Evolutionary conservation across 2,329 filamentous ascomycete species (phyloP), one percentile per base, ranked within the genome.

Genomic region (Pseudogymnoascus sp.): DNA sequence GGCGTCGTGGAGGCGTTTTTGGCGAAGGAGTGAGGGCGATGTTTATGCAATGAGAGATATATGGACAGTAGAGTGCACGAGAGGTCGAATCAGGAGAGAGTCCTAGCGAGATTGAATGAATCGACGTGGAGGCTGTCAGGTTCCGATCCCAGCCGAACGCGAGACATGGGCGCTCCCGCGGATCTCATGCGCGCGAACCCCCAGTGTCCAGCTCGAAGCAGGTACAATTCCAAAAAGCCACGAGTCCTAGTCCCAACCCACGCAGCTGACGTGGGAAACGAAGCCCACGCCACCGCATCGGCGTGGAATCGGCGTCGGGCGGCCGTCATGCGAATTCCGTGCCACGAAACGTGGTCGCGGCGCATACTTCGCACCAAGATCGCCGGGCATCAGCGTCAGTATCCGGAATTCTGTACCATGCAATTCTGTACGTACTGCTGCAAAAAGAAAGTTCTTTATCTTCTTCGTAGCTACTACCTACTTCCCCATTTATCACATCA

Each of bases 1-100:
- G 81, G 81, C 8, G 75, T 93, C 11, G 72, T 96, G 31, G 89
- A 92, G 71, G 76, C 91, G 28, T 96, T 96, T 67, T 71, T 91
- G 63, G 64, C 62, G 9, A 61, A 21, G 60, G 37, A 62, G 49
- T 38, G 43, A 43, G 28, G 9, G 52, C 55, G 16, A 31, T 58
- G 37, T 14, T 14, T 31, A 59, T 38, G 21, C 5, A 28, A 45
- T 25, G 41, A 23, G 18, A 45, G 3, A 59, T 59, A 59, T 59
- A 35, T 37, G 31, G 31, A 18, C 11, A 5, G 55, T n/a, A n/a
- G n/a, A 7, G 31, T 23, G 16, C n/a, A 14, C 18, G 14, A 33
- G 35, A 41, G 18, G 1, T 49, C 23, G 11, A 33, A 52, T 58
- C 16, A 49, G 6, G 28, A 49, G 21, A 18, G 55, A 49, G 43